These are phyloP conservation scores for Phytophthora lateralis DNA, from an alignment of 352 stramenopile species.

Conservation along the genomic window DNA sequence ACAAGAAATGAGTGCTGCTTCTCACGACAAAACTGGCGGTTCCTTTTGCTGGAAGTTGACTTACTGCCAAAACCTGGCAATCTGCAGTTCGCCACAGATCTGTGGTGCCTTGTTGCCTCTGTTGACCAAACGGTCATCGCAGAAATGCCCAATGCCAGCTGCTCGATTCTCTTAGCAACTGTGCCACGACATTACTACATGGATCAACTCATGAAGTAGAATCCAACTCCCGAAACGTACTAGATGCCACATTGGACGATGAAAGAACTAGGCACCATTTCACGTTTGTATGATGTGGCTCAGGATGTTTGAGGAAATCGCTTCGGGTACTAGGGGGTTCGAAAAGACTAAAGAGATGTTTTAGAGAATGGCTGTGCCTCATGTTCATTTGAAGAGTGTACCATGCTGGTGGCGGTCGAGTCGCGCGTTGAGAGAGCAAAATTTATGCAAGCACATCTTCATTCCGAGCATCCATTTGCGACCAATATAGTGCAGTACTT, in stretches of 20 bases:
- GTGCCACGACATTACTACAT: conserved; percentile 25
- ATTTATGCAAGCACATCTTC: neutral
- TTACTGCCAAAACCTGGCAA: conserved; percentile 5
- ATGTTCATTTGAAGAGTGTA: neutral
- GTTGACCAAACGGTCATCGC: conserved; percentile 20
- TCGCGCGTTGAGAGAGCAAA: neutral
- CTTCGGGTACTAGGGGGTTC: conserved; percentile 24
- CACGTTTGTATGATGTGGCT: conserved; percentile 23
- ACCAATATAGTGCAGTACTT: too few species aligned
- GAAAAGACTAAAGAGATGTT: neutral
- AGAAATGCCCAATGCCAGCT: too few species aligned
- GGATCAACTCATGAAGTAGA: conserved; percentile 31
- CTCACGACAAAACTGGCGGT: conserved; percentile 12
- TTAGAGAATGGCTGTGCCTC: neutral
- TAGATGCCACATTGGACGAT: conserved; percentile 36
- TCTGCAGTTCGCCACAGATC: conserved; percentile 17
- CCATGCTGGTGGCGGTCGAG: neutral
- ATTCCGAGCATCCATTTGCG: neutral
- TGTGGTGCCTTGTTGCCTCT: conserved; percentile 36
- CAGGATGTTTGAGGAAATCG: conserved; percentile 20
- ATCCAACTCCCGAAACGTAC: conserved; percentile 16
- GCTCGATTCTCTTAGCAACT: conserved; percentile 29
- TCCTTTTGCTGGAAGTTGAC: conserved; percentile 27
- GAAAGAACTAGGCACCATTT: conserved; percentile 29
- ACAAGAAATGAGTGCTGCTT: conserved; percentile 30